Evolutionary conservation across 306 rosid genomes (phyloP), one percentile per base, ranked within the genome.

Genomic region (Trifolium repens): DNA sequence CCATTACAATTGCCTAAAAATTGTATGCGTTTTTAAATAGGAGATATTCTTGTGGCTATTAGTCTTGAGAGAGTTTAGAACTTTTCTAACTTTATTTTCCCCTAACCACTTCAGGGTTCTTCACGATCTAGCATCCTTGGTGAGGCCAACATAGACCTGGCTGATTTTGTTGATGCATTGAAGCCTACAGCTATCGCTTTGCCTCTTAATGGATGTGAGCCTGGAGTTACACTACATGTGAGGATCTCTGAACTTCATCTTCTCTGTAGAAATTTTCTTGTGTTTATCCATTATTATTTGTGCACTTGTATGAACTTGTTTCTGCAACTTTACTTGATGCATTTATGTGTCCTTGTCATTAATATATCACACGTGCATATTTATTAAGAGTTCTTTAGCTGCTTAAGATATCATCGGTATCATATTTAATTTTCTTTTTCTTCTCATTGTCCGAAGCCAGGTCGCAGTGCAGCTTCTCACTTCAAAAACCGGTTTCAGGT

Each of bases 401-500:
- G 58, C 84, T 58, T 44, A 68, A 67, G 69, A 62, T 57, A 52
- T 71, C 64, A 19, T 27, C 34, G 71, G 49, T 60, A 39, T 87
- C 40, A 12, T 67, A 71, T 75, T 69, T 77, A 61, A 78, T 79
- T 60, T 61, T 74, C 27, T 80, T 6, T 70, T 76, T 64, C 58
- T 79, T 77, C 68, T 87, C 85, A 34, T 78, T 85, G 73, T 72
- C 74, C 77, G 81, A 87, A 85, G 76, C 81, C 96, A 96, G 99
- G 98, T 96, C 76, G 86, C 97, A 3, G 91, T 96, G 83, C 99
- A 96, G 90, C 96, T 96, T 80, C 93, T 96, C 76, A 96, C 99
- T 71, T 96, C 99, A 54, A 96, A 90, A 84, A 96, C 99, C n/a
- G 99, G 99, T 43, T 96, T 96, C 91, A 94, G 99, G 99, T 94